A percentile compares a stretch with the other conserved stretches of the same genome.
Evolutionary conservation across 2,329 filamentous ascomycete species (phyloP).

Genomic region (Dendryphion nanum): DNA sequence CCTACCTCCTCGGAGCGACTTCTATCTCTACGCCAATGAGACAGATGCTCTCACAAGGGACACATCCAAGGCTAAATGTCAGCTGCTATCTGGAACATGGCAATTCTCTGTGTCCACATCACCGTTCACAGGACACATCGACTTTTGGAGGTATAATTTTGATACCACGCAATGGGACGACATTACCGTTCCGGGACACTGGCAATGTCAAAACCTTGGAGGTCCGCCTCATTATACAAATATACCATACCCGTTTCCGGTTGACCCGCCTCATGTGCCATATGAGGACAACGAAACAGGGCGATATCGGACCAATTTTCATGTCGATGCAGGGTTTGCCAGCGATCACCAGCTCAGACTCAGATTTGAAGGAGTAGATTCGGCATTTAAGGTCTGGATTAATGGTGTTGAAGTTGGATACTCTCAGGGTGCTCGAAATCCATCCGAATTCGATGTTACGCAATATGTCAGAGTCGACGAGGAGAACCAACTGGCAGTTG

Average conservation of each 20-base stretch:
- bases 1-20: not conserved
- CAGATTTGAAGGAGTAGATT: slow-evolving; percentile 67
- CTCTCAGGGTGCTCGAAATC: slow-evolving; percentile 63
- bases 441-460: slow-evolving; percentile 65
- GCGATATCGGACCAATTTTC: slow-evolving; percentile 55
- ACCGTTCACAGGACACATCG: slow-evolving; percentile 18
- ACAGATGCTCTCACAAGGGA: not conserved
- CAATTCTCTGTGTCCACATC: slow-evolving; percentile 23
- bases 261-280: slow-evolving; percentile 59
- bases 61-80: not conserved
- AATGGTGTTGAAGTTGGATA: slow-evolving; percentile 63
- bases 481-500: slow-evolving; percentile 56
- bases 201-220: slow-evolving; percentile 66
- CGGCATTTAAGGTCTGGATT: slow-evolving; percentile 64
- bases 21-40: not conserved
- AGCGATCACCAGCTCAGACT: slow-evolving; percentile 54
- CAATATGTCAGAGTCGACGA: slow-evolving; percentile 38
- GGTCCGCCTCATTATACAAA: slow-evolving; percentile 65
- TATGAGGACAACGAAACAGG: slow-evolving; percentile 59
- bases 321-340: slow-evolving; percentile 48
- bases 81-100: slow-evolving; percentile 23
- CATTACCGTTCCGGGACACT: slow-evolving; percentile 61
- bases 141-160: slow-evolving; percentile 18
- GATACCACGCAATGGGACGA: slow-evolving; percentile 38
- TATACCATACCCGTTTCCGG: slow-evolving; percentile 60